Percentiles rank a stretch among this genome's conserved stretches.
phyloP scores from a whole-genome alignment of 768 basidiomycete species.

The Lactarius hengduanensis region DNA sequence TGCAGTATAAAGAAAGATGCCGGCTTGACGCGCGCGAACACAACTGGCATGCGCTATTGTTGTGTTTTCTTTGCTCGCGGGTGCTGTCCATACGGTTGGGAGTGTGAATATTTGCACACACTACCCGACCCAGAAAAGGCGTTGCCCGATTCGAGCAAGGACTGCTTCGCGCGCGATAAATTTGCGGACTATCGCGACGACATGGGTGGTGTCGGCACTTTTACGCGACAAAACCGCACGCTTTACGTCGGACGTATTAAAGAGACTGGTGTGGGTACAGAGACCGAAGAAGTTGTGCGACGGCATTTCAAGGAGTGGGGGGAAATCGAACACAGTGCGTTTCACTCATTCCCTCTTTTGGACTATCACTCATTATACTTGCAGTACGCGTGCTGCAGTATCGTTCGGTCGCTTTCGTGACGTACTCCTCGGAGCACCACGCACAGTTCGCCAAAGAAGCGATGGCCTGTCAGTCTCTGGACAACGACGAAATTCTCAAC shows the following conservation, averaged over 20 bases:
- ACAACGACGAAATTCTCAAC: slow-evolving; percentile 96
- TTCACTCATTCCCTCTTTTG: not conserved
- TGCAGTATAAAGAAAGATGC: slow-evolving; percentile 86
- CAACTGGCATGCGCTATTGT: slow-evolving; percentile 86
- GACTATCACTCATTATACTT: slow-evolving; percentile 34
- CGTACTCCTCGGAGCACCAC: slow-evolving; percentile 79
- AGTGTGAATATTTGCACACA: slow-evolving; percentile 93
- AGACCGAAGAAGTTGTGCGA: slow-evolving; percentile 88
- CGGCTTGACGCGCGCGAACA: slow-evolving; percentile 94
- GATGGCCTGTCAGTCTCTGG: slow-evolving; percentile 97
- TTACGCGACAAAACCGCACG: slow-evolving; percentile 91
- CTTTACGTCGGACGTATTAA: slow-evolving; percentile 93
- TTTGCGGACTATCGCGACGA: slow-evolving; percentile 97
- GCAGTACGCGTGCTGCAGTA: slow-evolving; percentile 88
- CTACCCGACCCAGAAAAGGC: slow-evolving; percentile 69
- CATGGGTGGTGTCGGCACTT: slow-evolving; percentile 99
- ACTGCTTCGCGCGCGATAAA: slow-evolving; percentile 96
- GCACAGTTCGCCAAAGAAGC: slow-evolving; percentile 98
- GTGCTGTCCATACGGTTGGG: slow-evolving; percentile 97
- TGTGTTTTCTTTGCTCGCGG: slow-evolving; percentile 96
- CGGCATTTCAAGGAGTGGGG: slow-evolving; percentile 98
- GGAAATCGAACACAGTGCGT: slow-evolving; percentile 85
- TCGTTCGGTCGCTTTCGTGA: slow-evolving; percentile 96
- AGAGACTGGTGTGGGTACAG: slow-evolving; percentile 82
- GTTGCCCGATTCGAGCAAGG: slow-evolving; percentile 89